phyloP scores from a whole-genome alignment of 495 filamentous ascomycete genomes.

The Tetracladium setigerum region DNA sequence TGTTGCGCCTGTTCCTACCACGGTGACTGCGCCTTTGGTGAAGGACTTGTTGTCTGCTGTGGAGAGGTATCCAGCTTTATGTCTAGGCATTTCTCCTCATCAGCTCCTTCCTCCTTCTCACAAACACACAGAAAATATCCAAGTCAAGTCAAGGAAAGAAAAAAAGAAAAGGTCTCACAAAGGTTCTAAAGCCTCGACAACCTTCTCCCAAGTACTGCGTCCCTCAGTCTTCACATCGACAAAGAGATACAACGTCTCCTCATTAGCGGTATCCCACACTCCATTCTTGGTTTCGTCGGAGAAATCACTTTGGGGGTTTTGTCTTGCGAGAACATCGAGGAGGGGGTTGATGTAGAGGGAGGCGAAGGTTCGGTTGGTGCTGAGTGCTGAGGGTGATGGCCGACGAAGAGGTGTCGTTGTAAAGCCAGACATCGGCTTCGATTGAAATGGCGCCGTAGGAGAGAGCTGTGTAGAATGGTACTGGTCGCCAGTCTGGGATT shows the following conservation, averaged over 20 bases:
- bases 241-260: conserved; percentile 50
- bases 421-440: conserved; percentile 83
- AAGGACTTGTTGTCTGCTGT: conserved; percentile 30
- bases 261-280: conserved; percentile 50
- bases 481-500: conserved; percentile 49
- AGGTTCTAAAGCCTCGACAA: conserved; percentile 56
- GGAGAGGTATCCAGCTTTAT: conserved; percentile 31
- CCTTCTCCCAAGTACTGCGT: conserved; percentile 39
- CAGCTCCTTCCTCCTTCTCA: no score
- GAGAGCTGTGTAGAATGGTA: conserved; percentile 59
- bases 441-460: conserved; percentile 59
- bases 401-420: conserved; percentile 57
- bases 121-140: not conserved
- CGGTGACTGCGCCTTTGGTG: conserved; percentile 52
- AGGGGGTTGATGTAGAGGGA: conserved; percentile 60
- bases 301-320: conserved; percentile 36
- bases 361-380: conserved; percentile 46
- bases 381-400: conserved; percentile 44
- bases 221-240: conserved; percentile 62
- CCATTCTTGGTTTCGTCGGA: conserved; percentile 36
- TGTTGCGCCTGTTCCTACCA: conserved; percentile 72
- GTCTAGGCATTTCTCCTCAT: conserved; percentile 3
- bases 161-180: conserved; percentile 34
- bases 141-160: not conserved
- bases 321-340: conserved; percentile 41